A percentile compares a stretch with the other conserved stretches of the same genome.
phyloP scores from a whole-genome alignment of 1,139 yeast genomes.

The Wickerhamomyces sp. region DNA sequence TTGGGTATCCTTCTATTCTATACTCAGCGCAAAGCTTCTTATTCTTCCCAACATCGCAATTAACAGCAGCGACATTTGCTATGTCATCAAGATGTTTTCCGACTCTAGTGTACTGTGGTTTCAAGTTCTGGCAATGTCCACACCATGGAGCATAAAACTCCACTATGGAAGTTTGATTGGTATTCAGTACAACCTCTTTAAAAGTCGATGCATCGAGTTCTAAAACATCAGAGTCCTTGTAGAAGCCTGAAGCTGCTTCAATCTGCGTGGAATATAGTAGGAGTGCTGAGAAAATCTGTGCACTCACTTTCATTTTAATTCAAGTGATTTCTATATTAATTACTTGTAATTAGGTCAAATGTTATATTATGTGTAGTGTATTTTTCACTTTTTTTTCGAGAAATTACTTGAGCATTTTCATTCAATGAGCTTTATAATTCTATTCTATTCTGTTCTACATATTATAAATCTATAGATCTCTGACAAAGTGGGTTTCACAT shows the following conservation, averaged over 20 bases:
- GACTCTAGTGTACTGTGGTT: slow-evolving; percentile 54
- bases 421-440: too few relatives aligned
- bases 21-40: slow-evolving; percentile 66
- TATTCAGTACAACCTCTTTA: slow-evolving; percentile 54
- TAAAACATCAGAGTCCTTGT: slow-evolving; percentile 34
- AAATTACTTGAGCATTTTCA: too few relatives aligned
- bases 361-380: too few relatives aligned
- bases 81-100: slow-evolving; percentile 55
- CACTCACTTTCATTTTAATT: neutral
- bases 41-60: slow-evolving; percentile 72
- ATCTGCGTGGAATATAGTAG: slow-evolving; percentile 1
- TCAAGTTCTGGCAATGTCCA: slow-evolving; percentile 65
- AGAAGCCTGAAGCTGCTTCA: slow-evolving; percentile 8
- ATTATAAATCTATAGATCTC: slow-evolving; percentile 28
- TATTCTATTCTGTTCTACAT: too few relatives aligned
- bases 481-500: slow-evolving; percentile 78
- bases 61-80: slow-evolving; percentile 76
- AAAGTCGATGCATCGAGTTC: slow-evolving; percentile 58
- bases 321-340: too few relatives aligned
- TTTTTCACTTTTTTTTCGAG: too few relatives aligned
- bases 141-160: slow-evolving; percentile 99
- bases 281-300: neutral
- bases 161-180: slow-evolving; percentile 79
- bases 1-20: slow-evolving; percentile 74
- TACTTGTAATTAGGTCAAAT: too few relatives aligned